These are phyloP conservation scores for Penicillium coffeae DNA, from an alignment of 495 filamentous ascomycete genomes.

Conservation along the genomic window DNA sequence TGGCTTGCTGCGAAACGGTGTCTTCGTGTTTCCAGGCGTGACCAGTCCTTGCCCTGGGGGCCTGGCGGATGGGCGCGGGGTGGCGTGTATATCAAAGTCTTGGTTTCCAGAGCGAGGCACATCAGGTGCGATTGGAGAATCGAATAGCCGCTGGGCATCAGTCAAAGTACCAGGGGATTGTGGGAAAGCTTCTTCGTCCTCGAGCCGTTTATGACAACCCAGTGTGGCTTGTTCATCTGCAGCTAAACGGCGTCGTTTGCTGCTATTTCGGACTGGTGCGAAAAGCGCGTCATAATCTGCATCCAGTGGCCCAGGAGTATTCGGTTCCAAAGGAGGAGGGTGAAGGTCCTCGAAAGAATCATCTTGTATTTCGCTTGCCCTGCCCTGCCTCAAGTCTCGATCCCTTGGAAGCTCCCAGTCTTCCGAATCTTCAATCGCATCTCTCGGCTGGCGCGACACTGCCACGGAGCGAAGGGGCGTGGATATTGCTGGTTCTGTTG, in stretches of 20 bases:
- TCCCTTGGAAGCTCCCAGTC: constrained; percentile 15
- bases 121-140: too few relatives aligned
- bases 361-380: constrained; percentile 2
- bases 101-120: constrained; percentile 7
- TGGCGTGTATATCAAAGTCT: neutral
- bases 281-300: constrained; percentile 32
- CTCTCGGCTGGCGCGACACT: constrained; percentile 21
- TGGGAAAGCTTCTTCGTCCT: too few relatives aligned
- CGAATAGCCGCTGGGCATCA: too few relatives aligned
- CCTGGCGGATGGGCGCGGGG: constrained; percentile 1
- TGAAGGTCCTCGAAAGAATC: constrained; percentile 21
- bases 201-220: neutral
- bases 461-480: constrained; percentile 2
- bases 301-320: constrained; percentile 12
- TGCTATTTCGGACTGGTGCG: constrained; percentile 14
- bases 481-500: constrained; percentile 11
- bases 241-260: constrained; percentile 29
- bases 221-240: neutral
- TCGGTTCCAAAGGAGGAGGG: constrained; percentile 14
- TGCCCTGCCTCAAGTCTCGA: neutral
- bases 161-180: too few relatives aligned
- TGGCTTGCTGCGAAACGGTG: constrained; percentile 24
- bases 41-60: constrained; percentile 6
- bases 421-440: constrained; percentile 37
- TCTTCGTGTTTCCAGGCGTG: constrained; percentile 20